A percentile compares a stretch with the other conserved stretches of the same genome.
These are phyloP conservation scores for Barnettozyma californica DNA, from an alignment of 805 yeast genomes.

Conservation along the genomic window DNA sequence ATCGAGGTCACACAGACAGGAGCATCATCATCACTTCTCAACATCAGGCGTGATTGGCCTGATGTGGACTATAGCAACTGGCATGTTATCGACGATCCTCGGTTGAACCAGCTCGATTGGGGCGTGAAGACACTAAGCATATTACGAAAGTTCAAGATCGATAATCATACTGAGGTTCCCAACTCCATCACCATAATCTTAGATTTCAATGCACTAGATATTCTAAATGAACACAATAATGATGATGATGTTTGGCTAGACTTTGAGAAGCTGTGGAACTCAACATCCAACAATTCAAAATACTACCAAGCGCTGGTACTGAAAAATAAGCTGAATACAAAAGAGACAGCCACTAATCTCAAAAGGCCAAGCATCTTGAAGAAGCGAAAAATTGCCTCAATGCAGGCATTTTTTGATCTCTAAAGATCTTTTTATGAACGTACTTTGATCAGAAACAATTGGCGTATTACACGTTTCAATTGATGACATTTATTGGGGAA, in stretches of 20 bases:
- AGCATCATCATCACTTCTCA: conserved; percentile 1
- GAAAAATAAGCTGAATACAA: conserved; percentile 5
- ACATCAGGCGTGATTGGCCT: conserved; percentile 16
- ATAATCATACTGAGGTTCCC: conserved; percentile 5
- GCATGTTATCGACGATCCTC: conserved; percentile 9
- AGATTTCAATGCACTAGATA: conserved; percentile 18
- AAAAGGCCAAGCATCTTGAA: conserved; percentile 7
- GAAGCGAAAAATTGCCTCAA: conserved; percentile 6
- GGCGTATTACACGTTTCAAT: too few relatives aligned
- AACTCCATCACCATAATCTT: conserved; percentile 5
- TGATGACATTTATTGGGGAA: too few relatives aligned
- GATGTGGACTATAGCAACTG: conserved; percentile 16
- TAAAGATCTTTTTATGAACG: conserved; percentile 2
- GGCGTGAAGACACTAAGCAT: conserved; percentile 17
- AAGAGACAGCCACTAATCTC: background rate
- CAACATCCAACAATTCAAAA: conserved; percentile 1
- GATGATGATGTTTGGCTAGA: background rate
- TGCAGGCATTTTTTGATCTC: conserved; percentile 21
- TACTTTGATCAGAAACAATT: too few relatives aligned
- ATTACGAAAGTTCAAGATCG: conserved; percentile 8
- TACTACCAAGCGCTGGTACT: conserved; percentile 14
- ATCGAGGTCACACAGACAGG: conserved; percentile 14
- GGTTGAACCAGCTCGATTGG: conserved; percentile 14
- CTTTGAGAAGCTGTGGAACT: conserved; percentile 14
- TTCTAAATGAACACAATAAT: conserved; percentile 4